Conservation (phyloP, 2,329 filamentous ascomycete species). For the Colletotrichum liaoningense region DNA sequence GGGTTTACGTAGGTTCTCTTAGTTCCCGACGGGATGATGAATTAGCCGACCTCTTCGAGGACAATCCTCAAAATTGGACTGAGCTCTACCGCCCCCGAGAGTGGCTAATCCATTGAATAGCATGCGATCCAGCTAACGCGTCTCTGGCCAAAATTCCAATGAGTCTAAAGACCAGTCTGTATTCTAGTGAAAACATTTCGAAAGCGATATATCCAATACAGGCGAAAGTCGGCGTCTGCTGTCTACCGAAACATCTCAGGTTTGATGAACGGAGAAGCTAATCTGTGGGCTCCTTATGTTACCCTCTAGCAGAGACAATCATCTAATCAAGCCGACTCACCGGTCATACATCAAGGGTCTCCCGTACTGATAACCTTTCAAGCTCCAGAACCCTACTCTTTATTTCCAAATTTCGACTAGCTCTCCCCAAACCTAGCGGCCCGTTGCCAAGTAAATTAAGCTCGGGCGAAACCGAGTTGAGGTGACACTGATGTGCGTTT, state of each 20-base stretch:
- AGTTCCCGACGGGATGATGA: no score
- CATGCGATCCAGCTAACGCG: no score
- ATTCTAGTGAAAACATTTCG: neutral
- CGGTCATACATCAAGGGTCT: neutral
- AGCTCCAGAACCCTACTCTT: neutral
- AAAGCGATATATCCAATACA: neutral
- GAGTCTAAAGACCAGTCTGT: neutral
- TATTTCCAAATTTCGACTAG: neutral
- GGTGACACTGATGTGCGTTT: constrained; percentile 27
- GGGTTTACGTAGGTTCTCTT: no score
- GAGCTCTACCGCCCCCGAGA: no score
- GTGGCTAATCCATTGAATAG: no score
- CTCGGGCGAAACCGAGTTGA: constrained; percentile 17
- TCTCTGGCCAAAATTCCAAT: neutral
- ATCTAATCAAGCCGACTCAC: neutral
- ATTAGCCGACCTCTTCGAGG: no score
- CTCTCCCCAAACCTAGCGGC: neutral
- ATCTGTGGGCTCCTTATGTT: neutral
- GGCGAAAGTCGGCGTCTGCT: neutral
- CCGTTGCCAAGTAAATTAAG: constrained; percentile 9
- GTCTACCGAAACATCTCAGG: neutral
- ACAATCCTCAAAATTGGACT: no score
- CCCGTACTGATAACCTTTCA: neutral
- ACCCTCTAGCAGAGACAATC: neutral
- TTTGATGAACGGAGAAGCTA: neutral